phyloP scores from a whole-genome alignment of 2,329 filamentous ascomycete species.

The Colletotrichum sp. region DNA sequence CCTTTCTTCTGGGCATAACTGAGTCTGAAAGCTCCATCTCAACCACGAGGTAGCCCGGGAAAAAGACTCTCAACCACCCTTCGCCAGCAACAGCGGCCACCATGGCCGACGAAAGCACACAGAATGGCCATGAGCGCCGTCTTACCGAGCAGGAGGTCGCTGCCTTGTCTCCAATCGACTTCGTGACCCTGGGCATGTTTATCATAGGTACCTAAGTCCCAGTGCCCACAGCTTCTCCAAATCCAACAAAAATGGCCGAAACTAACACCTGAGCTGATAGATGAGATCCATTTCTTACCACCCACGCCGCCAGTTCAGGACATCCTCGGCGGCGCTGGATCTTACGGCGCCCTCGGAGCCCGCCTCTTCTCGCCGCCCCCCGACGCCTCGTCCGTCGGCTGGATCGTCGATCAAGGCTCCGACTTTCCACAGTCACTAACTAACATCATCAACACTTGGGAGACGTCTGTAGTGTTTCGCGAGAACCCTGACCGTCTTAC shows the following conservation, averaged over 20 bases:
- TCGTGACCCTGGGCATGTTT: constrained; percentile 76
- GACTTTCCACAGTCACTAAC: constrained; percentile 80
- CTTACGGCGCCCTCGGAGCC: constrained; percentile 87
- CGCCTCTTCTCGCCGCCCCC: constrained; percentile 81
- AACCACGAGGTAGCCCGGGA: neutral
- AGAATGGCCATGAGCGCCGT: neutral
- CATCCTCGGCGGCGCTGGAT: constrained; percentile 87
- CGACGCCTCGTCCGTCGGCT: constrained; percentile 74
- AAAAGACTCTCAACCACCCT: neutral
- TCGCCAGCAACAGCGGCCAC: neutral
- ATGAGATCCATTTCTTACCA: constrained; percentile 88
- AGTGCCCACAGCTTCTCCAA: neutral
- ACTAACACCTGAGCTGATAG: constrained; percentile 46
- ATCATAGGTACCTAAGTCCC: constrained; percentile 64
- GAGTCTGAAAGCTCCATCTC: neutral
- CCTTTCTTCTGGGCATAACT: neutral
- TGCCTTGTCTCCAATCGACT: constrained; percentile 52
- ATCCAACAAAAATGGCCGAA: neutral
- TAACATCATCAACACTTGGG: constrained; percentile 72
- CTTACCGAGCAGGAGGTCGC: constrained; percentile 34
- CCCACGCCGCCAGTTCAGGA: constrained; percentile 72
- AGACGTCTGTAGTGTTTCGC: constrained; percentile 75
- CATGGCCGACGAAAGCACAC: neutral
- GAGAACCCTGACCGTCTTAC: constrained; percentile 72
- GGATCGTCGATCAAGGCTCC: constrained; percentile 88